Base-by-base conservation (phyloP, 2,329 filamentous ascomycete genomes). In the Chaetomium olivaceum region DNA sequence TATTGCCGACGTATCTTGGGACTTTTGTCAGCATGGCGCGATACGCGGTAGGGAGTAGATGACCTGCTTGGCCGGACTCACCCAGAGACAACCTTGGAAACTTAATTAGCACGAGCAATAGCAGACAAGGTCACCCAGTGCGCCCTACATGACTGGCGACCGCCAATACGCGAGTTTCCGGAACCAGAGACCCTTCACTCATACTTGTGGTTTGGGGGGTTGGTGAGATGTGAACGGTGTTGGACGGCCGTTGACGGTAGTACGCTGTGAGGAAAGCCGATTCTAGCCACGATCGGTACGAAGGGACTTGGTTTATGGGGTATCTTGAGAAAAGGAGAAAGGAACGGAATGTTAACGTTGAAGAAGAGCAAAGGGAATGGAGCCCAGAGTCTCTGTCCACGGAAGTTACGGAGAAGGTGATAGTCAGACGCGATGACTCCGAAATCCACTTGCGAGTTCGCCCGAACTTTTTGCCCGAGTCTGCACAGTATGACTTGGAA, bases 121-220 rank as follows among this genome's bases (percentile, higher is more conserved):
- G 36, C 36, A 61, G 19, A 61, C 6, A 29, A 46, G 27, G 25
- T 62, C 48, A 60, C 54, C 11, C 25, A 52, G 66, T 60, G 67
- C 64, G 48, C 79, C 89, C 80, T 90, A 97, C 93, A 93, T 97
- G 93, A 80, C 93, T 97, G 76, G 93, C 93, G 73, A 97, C 87
- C 65, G 93, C 93, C 75, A 97, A 84, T 68, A 97, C 92, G 71
- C 82, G 81, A 63, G 86, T 87, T 72, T 87, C 84, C 43, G 85
- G 84, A 48, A 87, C 78, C 43, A 77, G 81, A 21, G 76, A 74
- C 64, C 79, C 77, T 63, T 76, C 67, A 60, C 73, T 73, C 80
- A 82, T 82, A 29, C 39, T 66, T 63, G 50, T 29, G 5, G n/a
- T 6, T 29, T 7, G 14, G 23, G 16, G 8, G 21, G 58, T n/a